These are phyloP conservation scores for Colletotrichum noveboracense DNA, from an alignment of 2,329 filamentous ascomycete species.

Conservation along the genomic window DNA sequence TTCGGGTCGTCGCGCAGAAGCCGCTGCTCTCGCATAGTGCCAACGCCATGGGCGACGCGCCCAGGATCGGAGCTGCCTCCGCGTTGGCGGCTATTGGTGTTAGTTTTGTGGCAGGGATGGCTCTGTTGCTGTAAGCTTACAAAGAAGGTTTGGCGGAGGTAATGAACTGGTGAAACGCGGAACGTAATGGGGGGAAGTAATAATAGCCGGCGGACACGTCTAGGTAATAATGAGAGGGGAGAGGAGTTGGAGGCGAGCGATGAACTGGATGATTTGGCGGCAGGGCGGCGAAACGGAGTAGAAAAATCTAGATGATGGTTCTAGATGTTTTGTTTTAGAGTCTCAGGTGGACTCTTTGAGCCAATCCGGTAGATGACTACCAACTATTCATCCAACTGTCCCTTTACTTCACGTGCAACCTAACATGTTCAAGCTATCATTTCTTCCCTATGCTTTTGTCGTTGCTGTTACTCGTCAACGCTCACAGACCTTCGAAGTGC, in stretches of 20 bases:
- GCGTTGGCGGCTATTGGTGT: not conserved
- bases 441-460: not conserved
- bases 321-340: not conserved
- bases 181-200: not conserved
- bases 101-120: conserved; percentile 1
- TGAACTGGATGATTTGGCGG: not conserved
- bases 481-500: not conserved
- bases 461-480: not conserved
- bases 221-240: not conserved
- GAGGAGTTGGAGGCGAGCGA: not conserved
- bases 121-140: not conserved
- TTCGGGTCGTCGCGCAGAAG: conserved; percentile 37
- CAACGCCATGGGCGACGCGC: not conserved
- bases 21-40: conserved; percentile 22
- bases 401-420: fast-evolving
- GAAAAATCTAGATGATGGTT: not conserved
- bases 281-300: not conserved
- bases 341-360: not conserved
- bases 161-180: not conserved
- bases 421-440: fast-evolving
- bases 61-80: not conserved
- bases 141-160: not conserved
- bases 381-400: not conserved
- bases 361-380: not conserved
- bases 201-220: not conserved